Evolutionary conservation across 768 basidiomycete species (phyloP).

Genomic region (Cyclocybe cylindracea): DNA sequence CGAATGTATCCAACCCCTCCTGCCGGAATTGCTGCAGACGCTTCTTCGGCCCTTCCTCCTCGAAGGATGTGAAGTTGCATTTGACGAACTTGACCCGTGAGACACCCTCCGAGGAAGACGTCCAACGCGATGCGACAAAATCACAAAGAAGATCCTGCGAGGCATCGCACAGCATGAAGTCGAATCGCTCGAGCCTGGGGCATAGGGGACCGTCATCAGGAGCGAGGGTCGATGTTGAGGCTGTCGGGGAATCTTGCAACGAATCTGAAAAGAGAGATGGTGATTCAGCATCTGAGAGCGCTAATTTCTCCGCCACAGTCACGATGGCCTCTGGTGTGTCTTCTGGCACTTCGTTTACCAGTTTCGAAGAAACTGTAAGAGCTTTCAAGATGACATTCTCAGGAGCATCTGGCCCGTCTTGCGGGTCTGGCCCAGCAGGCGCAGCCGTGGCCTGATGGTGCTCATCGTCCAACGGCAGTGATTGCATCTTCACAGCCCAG

Average conservation of each 20-base stretch:
- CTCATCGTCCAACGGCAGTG: not conserved
- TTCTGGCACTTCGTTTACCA: not conserved
- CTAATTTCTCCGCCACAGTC: not conserved
- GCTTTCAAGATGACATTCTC: conserved; percentile 24
- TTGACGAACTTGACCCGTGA: conserved; percentile 20
- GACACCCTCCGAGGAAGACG: conserved; percentile 12
- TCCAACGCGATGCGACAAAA: conserved; percentile 24
- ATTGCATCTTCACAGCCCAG: conserved; percentile 18
- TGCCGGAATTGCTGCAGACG: conserved; percentile 15
- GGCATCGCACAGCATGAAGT: conserved; percentile 26
- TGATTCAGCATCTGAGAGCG: not conserved
- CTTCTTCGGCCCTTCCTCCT: conserved; percentile 18
- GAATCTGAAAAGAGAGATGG: not conserved
- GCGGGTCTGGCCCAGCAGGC: too few relatives aligned
- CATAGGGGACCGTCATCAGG: conserved; percentile 13
- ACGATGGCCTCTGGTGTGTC: not conserved
- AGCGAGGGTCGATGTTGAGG: not conserved
- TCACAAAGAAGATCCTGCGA: conserved; percentile 24
- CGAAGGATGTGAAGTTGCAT: conserved; percentile 24
- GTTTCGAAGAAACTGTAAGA: conserved; percentile 14
- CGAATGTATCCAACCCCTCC: conserved; percentile 22
- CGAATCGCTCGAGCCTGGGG: conserved; percentile 23
- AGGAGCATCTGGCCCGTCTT: conserved; percentile 10
- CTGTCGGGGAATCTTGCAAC: not conserved
- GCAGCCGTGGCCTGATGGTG: not conserved